Conservation (phyloP, 2,329 filamentous ascomycete species). For the Colletotrichum sp. region DNA sequence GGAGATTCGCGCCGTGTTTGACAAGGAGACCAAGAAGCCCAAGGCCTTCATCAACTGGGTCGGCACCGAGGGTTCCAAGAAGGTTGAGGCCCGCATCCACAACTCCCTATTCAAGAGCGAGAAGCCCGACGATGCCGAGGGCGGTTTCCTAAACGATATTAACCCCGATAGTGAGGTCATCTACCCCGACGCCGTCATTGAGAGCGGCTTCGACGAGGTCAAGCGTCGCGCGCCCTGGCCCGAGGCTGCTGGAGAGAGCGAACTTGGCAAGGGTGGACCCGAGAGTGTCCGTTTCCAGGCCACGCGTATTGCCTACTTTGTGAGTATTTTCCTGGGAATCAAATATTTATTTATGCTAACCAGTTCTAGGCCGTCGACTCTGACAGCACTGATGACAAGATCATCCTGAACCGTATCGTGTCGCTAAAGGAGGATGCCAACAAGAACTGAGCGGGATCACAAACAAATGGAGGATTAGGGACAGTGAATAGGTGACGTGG, state of each 20-base stretch:
- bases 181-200: slow-evolving; percentile 79
- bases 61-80: slow-evolving; percentile 64
- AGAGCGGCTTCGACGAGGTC: slow-evolving; percentile 83
- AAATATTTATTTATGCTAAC: background rate
- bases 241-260: slow-evolving; percentile 73
- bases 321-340: slow-evolving; percentile 35
- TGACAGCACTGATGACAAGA: slow-evolving; percentile 77
- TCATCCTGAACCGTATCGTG: slow-evolving; percentile 91
- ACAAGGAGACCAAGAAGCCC: slow-evolving; percentile 73
- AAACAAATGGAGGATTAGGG: background rate
- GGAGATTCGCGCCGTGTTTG: slow-evolving; percentile 65
- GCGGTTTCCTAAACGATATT: slow-evolving; percentile 83
- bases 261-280: slow-evolving; percentile 63
- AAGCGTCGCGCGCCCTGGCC: slow-evolving; percentile 79
- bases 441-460: slow-evolving; percentile 46
- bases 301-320: slow-evolving; percentile 86
- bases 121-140: slow-evolving; percentile 77
- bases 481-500: background rate
- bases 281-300: slow-evolving; percentile 90
- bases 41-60: slow-evolving; percentile 96
- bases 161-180: slow-evolving; percentile 84
- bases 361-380: slow-evolving; percentile 67
- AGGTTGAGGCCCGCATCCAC: slow-evolving; percentile 79
- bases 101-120: slow-evolving; percentile 86
- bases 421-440: slow-evolving; percentile 86